These are phyloP conservation scores for Hymenoscyphus occultus DNA, from an alignment of 2,329 filamentous ascomycete genomes.

Conservation along the genomic window DNA sequence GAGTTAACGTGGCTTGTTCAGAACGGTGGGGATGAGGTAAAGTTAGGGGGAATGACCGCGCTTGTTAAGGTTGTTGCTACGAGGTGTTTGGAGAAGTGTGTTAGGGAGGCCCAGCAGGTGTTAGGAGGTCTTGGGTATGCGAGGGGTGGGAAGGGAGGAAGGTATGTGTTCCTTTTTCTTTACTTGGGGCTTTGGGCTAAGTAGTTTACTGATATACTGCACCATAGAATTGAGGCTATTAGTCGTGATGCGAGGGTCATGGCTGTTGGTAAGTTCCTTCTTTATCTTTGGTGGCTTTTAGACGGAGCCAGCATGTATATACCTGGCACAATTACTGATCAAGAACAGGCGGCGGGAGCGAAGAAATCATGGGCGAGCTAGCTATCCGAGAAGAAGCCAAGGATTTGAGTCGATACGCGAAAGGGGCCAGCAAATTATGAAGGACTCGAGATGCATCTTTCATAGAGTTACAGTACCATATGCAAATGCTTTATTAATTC, in stretches of 20 bases:
- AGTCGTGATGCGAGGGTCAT: constrained; percentile 50
- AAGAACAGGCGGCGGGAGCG: constrained; percentile 33
- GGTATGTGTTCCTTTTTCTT: constrained; percentile 20
- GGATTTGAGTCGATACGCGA: constrained; percentile 29
- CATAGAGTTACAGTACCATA: too few species aligned
- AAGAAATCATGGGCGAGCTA: constrained; percentile 36
- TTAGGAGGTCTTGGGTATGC: constrained; percentile 53
- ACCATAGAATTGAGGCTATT: constrained; percentile 48
- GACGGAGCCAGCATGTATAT: background rate
- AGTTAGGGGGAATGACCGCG: constrained; percentile 51
- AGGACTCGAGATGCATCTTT: too few species aligned
- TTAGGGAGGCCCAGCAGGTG: constrained; percentile 54
- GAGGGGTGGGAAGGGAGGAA: constrained; percentile 46
- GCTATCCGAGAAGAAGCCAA: constrained; percentile 35
- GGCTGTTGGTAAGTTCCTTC: constrained; percentile 35
- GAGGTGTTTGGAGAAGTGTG: constrained; percentile 50
- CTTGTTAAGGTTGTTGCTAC: constrained; percentile 52
- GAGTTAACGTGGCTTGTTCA: constrained; percentile 49
- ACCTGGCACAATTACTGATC: background rate
- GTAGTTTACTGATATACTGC: constrained; percentile 12
- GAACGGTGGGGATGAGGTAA: constrained; percentile 33
- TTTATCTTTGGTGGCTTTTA: background rate
- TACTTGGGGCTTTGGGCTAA: background rate
- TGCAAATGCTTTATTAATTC: too few species aligned
- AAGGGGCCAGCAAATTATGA: constrained; percentile 25